Evolutionary conservation across 371 early-diverging fungal species (phyloP).

Genomic region (Syncephalastrum monosporum): DNA sequence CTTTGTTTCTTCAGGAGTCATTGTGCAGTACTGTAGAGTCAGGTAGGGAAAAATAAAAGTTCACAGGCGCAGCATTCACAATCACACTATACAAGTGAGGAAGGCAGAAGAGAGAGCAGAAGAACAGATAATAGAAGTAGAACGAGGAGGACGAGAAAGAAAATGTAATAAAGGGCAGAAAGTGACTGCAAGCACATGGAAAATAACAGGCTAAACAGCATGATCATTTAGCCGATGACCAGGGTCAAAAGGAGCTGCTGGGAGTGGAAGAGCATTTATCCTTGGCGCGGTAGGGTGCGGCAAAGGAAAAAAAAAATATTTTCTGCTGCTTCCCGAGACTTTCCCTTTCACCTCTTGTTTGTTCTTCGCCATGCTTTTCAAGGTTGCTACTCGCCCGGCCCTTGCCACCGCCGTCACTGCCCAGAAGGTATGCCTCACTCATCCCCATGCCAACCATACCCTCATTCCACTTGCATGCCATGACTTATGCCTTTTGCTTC

Average conservation of each 20-base stretch:
- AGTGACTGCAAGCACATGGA: background rate
- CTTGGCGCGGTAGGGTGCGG: background rate
- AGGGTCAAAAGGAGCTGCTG: background rate
- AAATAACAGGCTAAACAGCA: background rate
- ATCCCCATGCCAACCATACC: background rate
- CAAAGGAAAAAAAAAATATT: no score
- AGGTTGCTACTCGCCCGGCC: slow-evolving; percentile 26
- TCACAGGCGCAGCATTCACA: no score
- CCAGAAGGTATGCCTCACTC: slow-evolving; percentile 17
- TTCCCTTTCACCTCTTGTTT: slow-evolving; percentile 9
- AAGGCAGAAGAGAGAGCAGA: background rate
- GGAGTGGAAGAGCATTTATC: background rate
- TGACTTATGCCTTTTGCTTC: no score
- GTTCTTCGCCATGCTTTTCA: slow-evolving; percentile 27
- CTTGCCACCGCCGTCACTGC: slow-evolving; percentile 13
- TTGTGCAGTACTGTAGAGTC: background rate
- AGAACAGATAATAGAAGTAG: background rate
- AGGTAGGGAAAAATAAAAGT: no score
- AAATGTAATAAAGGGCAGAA: background rate
- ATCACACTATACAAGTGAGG: no score
- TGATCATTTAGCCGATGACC: background rate
- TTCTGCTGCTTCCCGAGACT: slow-evolving; percentile 8
- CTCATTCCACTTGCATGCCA: no score
- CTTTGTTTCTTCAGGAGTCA: background rate
- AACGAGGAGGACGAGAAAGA: background rate